phyloP scores from a whole-genome alignment of 106 monocot species.

The Chionographis japonica region DNA sequence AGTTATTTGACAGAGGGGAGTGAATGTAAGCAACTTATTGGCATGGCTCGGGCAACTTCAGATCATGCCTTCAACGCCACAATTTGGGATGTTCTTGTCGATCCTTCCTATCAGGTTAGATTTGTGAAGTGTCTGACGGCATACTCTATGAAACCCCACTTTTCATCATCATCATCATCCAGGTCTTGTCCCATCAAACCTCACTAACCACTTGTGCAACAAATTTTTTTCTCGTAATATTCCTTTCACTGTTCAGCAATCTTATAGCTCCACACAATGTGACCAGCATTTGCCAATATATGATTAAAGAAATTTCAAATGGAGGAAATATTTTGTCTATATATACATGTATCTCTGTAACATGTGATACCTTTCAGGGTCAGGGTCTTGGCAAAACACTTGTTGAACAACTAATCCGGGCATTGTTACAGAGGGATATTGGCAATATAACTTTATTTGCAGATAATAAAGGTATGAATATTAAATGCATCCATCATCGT shows the following conservation, averaged over 20 bases:
- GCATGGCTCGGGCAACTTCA: slow-evolving; percentile 98
- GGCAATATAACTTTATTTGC: slow-evolving; percentile 96
- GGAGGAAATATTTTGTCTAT: too few species aligned
- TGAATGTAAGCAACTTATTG: slow-evolving; percentile 79
- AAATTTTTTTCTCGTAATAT: too few species aligned
- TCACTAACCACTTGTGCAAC: too few species aligned
- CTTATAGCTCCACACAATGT: too few species aligned
- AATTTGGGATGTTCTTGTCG: slow-evolving; percentile 98
- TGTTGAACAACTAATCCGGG: slow-evolving; percentile 74
- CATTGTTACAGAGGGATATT: slow-evolving; percentile 84
- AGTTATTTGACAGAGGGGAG: slow-evolving; percentile 77
- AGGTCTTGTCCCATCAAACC: too few species aligned
- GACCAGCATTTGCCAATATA: too few species aligned
- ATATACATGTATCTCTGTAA: too few species aligned
- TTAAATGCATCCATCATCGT: neutral
- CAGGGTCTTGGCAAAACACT: slow-evolving; percentile 93
- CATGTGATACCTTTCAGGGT: slow-evolving; percentile 47
- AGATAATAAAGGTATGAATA: slow-evolving; percentile 72
- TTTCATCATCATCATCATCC: neutral
- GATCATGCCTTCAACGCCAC: slow-evolving; percentile 99
- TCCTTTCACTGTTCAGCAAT: too few species aligned
- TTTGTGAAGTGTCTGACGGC: neutral
- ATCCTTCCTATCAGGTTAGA: slow-evolving; percentile 96
- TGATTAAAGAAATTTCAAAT: too few species aligned
- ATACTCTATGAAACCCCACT: too few species aligned